These are phyloP conservation scores for Pseudoscleropodium purum DNA, from an alignment of 225 moss, liverwort and hornwort genomes.

Conservation along the genomic window DNA sequence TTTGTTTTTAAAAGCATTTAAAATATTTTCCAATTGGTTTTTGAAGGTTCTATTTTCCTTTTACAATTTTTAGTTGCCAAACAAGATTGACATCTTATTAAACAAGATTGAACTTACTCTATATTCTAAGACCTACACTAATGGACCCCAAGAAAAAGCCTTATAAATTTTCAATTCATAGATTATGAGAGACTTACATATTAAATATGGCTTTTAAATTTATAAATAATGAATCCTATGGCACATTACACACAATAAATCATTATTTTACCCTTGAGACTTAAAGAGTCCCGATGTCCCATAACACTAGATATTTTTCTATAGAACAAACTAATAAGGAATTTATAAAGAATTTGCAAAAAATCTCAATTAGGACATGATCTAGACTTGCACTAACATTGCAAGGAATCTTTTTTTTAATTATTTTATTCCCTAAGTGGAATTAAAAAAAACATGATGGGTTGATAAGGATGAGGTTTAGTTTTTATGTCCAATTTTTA, in stretches of 20 bases:
- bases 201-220: not conserved
- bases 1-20: not conserved
- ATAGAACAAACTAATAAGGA: not conserved
- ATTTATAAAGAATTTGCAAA: not conserved
- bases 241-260: not conserved
- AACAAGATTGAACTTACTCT: not conserved
- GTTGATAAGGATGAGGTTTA: not conserved
- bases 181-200: not conserved
- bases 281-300: accelerated
- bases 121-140: not conserved
- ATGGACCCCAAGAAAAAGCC: not conserved
- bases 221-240: not conserved
- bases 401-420: not conserved
- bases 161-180: not conserved
- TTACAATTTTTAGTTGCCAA: not conserved
- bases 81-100: not conserved
- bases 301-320: not conserved
- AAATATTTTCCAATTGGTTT: not conserved
- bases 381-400: not conserved
- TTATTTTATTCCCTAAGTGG: not conserved
- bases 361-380: not conserved
- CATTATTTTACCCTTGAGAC: not conserved
- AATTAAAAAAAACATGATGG: not conserved
- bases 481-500: not conserved
- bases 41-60: not conserved